Base-by-base conservation (phyloP, 495 filamentous ascomycete genomes). In the Immersiella caudata region DNA sequence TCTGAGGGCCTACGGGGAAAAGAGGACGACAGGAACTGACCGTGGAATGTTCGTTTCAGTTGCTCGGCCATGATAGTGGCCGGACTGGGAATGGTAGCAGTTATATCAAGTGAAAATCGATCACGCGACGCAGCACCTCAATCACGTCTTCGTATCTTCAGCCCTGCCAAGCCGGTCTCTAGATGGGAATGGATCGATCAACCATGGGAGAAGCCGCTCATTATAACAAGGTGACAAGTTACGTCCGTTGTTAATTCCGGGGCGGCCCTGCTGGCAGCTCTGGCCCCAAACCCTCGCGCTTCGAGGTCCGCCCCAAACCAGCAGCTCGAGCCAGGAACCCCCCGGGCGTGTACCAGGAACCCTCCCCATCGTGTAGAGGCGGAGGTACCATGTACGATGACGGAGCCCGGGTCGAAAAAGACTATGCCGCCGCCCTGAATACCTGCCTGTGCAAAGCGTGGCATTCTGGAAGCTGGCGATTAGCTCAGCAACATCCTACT, bases 41-140 rank as follows among this genome's bases (percentile, higher is more conserved):
- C 74, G 40, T 76, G 75, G 49, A 77, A 76, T 22, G 74, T 77
- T 33, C 74, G 64, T 58, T 76, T 76, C n/a, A 75, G 71, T 27
- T 71, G 66, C 40, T 74, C 73, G 6, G 68, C 62, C 72, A 73
- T 72, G 20, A 58, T 68, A n/a, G 29, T 65, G 18, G 25, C 9
- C 18, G 7, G 26, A 29, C 24, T 20, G 33, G 35, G 50, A 46
- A 18, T 22, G 16, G 25, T 18, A 25, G n/a, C 46, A 40, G 14
- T 20, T 27, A 16, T 33, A 26, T 54, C 46, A 26, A 27, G 57
- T 60, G 18, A 21, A 55, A 22, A 54, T 33, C 24, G 25, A 11
- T 40, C 51, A 65, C 51, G 51, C 16, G 46, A 57, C 24, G 25
- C 46, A 63, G 49, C 46, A 63, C 21, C 40, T 52, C 14, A 54